phyloP scores from a whole-genome alignment of 2,329 filamentous ascomycete species.

The Chalaropsis ovoidea region DNA sequence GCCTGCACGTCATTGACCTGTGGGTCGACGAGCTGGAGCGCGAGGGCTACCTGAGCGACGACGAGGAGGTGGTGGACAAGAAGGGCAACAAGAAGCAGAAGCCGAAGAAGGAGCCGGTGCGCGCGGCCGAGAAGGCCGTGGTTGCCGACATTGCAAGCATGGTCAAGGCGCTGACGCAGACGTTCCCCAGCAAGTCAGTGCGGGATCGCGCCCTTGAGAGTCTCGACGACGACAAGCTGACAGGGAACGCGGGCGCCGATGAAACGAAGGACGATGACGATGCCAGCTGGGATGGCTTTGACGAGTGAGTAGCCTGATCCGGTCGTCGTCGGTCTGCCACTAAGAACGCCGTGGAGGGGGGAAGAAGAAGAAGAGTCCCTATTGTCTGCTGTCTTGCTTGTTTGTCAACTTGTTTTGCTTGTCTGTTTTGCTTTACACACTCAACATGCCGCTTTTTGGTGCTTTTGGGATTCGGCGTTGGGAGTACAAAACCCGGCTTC shows the following conservation, averaged over 20 bases:
- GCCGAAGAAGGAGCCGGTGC: slow-evolving; percentile 19
- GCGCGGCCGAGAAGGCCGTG: slow-evolving; percentile 38
- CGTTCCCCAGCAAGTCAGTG: slow-evolving; percentile 58
- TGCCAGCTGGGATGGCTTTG: slow-evolving; percentile 59
- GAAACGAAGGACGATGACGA: slow-evolving; percentile 34
- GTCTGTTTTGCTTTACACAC: slow-evolving; percentile 14
- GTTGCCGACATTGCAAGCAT: slow-evolving; percentile 48
- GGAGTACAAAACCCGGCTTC: slow-evolving; percentile 21
- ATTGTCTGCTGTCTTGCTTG: neutral
- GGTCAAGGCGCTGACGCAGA: slow-evolving; percentile 45
- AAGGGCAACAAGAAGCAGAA: slow-evolving; percentile 32
- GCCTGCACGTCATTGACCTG: slow-evolving; percentile 80
- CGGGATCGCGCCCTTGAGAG: slow-evolving; percentile 59
- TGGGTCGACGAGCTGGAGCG: slow-evolving; percentile 85
- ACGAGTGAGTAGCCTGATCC: slow-evolving; percentile 43
- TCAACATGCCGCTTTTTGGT: slow-evolving; percentile 19
- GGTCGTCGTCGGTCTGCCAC: neutral
- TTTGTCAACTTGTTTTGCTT: slow-evolving; percentile 15
- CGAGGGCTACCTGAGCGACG: slow-evolving; percentile 44
- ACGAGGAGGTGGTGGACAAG: slow-evolving; percentile 32
- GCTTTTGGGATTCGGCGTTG: slow-evolving; percentile 23
- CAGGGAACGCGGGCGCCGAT: slow-evolving; percentile 41
- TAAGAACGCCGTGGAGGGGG: neutral
- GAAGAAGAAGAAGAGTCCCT: neutral
- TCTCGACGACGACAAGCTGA: slow-evolving; percentile 63